These are phyloP conservation scores for Aspergillus sergii DNA, from an alignment of 2,329 filamentous ascomycete species.

Conservation along the genomic window DNA sequence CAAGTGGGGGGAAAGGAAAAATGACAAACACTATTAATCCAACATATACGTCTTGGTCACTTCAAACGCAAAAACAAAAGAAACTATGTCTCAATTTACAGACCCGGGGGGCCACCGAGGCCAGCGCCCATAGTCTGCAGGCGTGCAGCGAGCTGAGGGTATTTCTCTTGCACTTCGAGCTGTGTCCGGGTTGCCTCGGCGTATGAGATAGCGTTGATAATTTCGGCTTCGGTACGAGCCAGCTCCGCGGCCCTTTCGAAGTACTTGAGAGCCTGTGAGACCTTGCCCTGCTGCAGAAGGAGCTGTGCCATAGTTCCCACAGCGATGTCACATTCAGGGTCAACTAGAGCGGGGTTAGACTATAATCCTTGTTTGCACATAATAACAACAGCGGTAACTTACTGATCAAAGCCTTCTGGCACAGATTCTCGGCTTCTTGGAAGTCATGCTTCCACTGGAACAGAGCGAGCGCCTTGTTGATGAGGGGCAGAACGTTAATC, in stretches of 20 bases:
- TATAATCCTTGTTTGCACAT: background rate
- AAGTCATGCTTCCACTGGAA: slow-evolving; percentile 99
- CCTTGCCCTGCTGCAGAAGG: slow-evolving; percentile 95
- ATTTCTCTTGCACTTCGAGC: slow-evolving; percentile 86
- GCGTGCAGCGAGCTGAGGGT: slow-evolving; percentile 75
- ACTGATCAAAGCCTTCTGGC: slow-evolving; percentile 97
- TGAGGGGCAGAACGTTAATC: slow-evolving; percentile 96
- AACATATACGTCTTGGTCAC: slow-evolving; percentile 9
- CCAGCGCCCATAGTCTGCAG: slow-evolving; percentile 62
- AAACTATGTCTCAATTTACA: slow-evolving; percentile 32
- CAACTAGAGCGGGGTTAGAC: slow-evolving; percentile 62
- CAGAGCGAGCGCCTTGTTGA: slow-evolving; percentile 95
- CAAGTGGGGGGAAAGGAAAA: slow-evolving; percentile 10
- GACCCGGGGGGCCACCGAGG: slow-evolving; percentile 36
- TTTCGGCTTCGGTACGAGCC: slow-evolving; percentile 90
- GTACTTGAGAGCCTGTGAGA: slow-evolving; percentile 91
- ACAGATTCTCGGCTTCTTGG: slow-evolving; percentile 89
- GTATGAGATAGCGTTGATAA: slow-evolving; percentile 94
- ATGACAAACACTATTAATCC: slow-evolving; percentile 15
- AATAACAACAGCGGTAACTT: slow-evolving; percentile 45
- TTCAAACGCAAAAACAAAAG: slow-evolving; percentile 8
- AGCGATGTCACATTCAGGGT: slow-evolving; percentile 97
- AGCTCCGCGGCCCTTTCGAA: slow-evolving; percentile 96
- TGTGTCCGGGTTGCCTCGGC: slow-evolving; percentile 96
- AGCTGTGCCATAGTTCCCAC: slow-evolving; percentile 98